Conservation (phyloP, 1,284 basidiomycete genomes). For the Ceratobasidium sp. region DNA sequence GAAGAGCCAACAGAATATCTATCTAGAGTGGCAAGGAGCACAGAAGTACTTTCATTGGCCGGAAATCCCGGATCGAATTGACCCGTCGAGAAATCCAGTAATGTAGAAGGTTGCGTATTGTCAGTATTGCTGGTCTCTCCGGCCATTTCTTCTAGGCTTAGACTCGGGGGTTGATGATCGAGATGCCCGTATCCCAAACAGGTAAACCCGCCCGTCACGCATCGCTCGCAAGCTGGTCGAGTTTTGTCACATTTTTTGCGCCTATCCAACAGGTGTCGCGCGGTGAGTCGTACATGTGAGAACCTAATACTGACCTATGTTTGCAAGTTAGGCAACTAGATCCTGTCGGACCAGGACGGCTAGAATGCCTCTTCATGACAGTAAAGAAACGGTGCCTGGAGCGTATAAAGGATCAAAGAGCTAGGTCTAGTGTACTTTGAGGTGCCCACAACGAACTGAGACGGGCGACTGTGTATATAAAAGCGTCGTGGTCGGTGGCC, state of each 20-base stretch:
- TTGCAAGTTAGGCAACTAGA: conserved; percentile 44
- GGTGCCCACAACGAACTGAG: too few species aligned
- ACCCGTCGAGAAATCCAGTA: too few species aligned
- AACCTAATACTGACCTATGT: conserved; percentile 19
- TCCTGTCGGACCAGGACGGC: conserved; percentile 31
- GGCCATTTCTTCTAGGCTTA: background rate
- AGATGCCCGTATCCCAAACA: conserved; percentile 37
- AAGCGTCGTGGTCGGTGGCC: too few species aligned
- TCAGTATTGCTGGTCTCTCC: background rate
- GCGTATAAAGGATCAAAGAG: too few species aligned
- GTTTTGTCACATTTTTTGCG: conserved; percentile 33
- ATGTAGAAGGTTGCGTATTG: background rate
- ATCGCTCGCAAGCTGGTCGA: conserved; percentile 21
- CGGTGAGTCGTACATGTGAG: too few species aligned
- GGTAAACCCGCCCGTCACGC: background rate
- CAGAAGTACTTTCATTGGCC: too few species aligned
- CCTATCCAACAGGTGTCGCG: background rate
- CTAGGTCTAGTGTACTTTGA: too few species aligned
- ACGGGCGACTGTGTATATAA: too few species aligned
- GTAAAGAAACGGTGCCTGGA: too few species aligned
- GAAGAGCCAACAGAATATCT: too few species aligned
- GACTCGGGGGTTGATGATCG: background rate
- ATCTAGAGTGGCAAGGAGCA: too few species aligned
- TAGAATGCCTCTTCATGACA: conserved; percentile 11
- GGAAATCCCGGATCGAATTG: too few species aligned